A percentile compares a stretch with the other conserved stretches of the same genome.
phyloP scores from a whole-genome alignment of 192 early-diverging fungal species.

The Podila epigama region DNA sequence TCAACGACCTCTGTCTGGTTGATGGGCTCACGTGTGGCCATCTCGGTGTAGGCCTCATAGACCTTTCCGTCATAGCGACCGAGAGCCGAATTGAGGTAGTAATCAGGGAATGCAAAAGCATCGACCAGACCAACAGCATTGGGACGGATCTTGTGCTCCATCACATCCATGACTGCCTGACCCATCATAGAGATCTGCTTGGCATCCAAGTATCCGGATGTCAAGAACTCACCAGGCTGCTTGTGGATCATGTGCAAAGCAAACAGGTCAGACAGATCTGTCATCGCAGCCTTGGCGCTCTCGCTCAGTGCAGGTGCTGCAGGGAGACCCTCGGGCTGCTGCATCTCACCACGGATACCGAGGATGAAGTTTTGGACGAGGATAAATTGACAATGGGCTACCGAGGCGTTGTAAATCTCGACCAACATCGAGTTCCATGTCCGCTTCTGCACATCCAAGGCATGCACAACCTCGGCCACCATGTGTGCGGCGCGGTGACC shows the following conservation, averaged over 20 bases:
- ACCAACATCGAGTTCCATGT: slow-evolving; percentile 81
- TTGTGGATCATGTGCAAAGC: slow-evolving; percentile 74
- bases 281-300: slow-evolving; percentile 56
- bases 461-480: slow-evolving; percentile 66
- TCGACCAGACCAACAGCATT: slow-evolving; percentile 85
- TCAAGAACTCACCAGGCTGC: slow-evolving; percentile 71
- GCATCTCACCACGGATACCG: slow-evolving; percentile 56
- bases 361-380: slow-evolving; percentile 77
- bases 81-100: slow-evolving; percentile 77
- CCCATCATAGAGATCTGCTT: slow-evolving; percentile 62
- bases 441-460: slow-evolving; percentile 66
- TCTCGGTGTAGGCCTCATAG: slow-evolving; percentile 79
- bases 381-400: slow-evolving; percentile 82
- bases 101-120: slow-evolving; percentile 79
- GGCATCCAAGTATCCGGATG: slow-evolving; percentile 59
- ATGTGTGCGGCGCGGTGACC: slow-evolving; percentile 77
- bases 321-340: slow-evolving; percentile 47
- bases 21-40: slow-evolving; percentile 78
- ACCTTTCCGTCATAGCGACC: slow-evolving; percentile 80
- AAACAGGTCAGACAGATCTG: slow-evolving; percentile 55
- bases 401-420: slow-evolving; percentile 74
- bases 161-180: slow-evolving; percentile 54
- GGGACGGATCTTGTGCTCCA: slow-evolving; percentile 69
- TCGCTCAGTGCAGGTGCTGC: slow-evolving; percentile 35
- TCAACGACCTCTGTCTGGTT: slow-evolving; percentile 69